Evolutionary conservation across 352 stramenopile species (phyloP).

Genomic region (Globisporangium spinosum): DNA sequence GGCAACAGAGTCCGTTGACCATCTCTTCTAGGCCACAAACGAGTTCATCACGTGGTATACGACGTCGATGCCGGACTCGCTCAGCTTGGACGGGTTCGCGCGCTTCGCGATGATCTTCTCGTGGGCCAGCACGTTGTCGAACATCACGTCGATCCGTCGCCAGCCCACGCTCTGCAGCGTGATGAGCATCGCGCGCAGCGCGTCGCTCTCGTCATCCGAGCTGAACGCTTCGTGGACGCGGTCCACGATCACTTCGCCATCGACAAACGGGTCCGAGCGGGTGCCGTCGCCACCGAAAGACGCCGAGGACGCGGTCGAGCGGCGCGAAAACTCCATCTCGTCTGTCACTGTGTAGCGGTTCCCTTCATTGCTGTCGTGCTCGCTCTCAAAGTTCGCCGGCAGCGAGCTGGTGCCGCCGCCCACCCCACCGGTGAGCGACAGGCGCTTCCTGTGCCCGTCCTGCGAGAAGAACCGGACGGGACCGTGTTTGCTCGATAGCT

Average conservation of each 20-base stretch:
- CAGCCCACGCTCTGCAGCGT: constrained; percentile 71
- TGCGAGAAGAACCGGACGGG: constrained; percentile 25
- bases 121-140: constrained; percentile 65
- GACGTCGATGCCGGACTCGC: constrained; percentile 62
- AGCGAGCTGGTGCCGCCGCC: background rate
- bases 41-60: constrained; percentile 77
- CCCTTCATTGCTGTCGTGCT: background rate
- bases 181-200: constrained; percentile 70
- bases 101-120: constrained; percentile 82
- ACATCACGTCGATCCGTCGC: constrained; percentile 67
- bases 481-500: constrained; percentile 38
- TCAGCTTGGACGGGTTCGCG: constrained; percentile 47
- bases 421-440: constrained; percentile 11
- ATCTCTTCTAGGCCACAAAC: constrained; percentile 42
- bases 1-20: background rate
- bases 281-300: constrained; percentile 19
- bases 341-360: constrained; percentile 16
- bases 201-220: constrained; percentile 55
- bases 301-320: constrained; percentile 8
- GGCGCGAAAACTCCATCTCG: constrained; percentile 14
- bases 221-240: constrained; percentile 60
- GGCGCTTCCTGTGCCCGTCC: constrained; percentile 12
- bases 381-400: constrained; percentile 8
- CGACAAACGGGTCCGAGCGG: constrained; percentile 48
- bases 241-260: constrained; percentile 59